Evolutionary conservation across 2,329 filamentous ascomycete genomes (phyloP).

Genomic region (Ilyonectria mors-panacis): DNA sequence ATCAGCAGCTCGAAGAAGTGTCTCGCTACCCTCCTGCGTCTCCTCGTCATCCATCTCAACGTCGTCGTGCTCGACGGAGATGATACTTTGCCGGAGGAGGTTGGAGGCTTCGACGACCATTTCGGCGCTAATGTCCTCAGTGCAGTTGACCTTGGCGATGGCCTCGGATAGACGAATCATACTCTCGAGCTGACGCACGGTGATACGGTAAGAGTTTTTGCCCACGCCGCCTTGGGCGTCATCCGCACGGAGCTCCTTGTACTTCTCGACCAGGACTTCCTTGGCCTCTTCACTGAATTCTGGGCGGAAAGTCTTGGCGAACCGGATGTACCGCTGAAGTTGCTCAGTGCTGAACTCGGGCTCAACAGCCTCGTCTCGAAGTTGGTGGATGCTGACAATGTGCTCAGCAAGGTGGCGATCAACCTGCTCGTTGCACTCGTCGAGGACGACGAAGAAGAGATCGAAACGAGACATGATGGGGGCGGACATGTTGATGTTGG

Average conservation of each 20-base stretch:
- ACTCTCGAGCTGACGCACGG: slow-evolving; percentile 94
- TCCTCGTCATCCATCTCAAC: slow-evolving; percentile 89
- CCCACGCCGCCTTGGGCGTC: slow-evolving; percentile 95
- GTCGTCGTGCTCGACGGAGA: slow-evolving; percentile 97
- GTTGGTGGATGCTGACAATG: slow-evolving; percentile 93
- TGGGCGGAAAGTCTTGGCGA: slow-evolving; percentile 93
- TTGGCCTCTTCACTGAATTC: slow-evolving; percentile 93
- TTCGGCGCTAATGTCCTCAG: slow-evolving; percentile 85
- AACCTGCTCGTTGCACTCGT: slow-evolving; percentile 94
- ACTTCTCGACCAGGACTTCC: slow-evolving; percentile 87
- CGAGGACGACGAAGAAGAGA: slow-evolving; percentile 96
- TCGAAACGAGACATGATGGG: slow-evolving; percentile 99
- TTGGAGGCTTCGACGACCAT: slow-evolving; percentile 96
- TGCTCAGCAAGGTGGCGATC: slow-evolving; percentile 94
- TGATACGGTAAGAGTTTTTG: slow-evolving; percentile 96
- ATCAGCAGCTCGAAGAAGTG: slow-evolving; percentile 58
- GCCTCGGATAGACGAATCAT: slow-evolving; percentile 96
- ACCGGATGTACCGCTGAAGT: slow-evolving; percentile 96
- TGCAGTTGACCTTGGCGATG: slow-evolving; percentile 98
- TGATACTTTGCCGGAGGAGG: slow-evolving; percentile 93
- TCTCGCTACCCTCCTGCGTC: slow-evolving; percentile 62
- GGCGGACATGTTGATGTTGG: slow-evolving; percentile 98
- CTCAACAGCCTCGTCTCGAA: slow-evolving; percentile 90
- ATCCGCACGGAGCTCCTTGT: slow-evolving; percentile 94
- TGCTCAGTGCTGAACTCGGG: slow-evolving; percentile 98